Evolutionary conservation across 2,329 filamentous ascomycete genomes (phyloP), one percentile per base, ranked within the genome.

Genomic region (Pseudopithomyces chartarum): DNA sequence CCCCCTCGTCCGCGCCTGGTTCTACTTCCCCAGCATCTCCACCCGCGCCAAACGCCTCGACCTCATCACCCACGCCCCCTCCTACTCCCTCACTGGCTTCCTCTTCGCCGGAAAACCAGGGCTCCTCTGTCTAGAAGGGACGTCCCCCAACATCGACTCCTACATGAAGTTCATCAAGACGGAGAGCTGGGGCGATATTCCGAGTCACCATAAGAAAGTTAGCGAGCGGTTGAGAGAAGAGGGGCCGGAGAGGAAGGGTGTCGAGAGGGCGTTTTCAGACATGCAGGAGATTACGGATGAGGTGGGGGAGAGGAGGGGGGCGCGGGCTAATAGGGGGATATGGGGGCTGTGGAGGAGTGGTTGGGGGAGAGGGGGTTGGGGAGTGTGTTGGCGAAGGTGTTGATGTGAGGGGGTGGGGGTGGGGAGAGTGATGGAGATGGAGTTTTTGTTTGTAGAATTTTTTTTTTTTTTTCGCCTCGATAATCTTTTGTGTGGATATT

Each of bases 161-260:
- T 87, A 85, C 61, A 87, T 87, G 85, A 82, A 78, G 26, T 86
- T 84, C 55, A 87, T 87, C 73, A 86, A 86, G 71, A 87, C 84
- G 6, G 82, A 86, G 61, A 85, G 82, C 52, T 87, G 85, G 85
- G 81, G 84, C 0, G 85, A 87, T 67, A 87, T 87, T 6, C 85
- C 85, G 0, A 78, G 82, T 17, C 80, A 85, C 55, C 85, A 87
- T 59, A 87, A 87, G 61, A 87, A 87, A 62, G 84, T 87, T 36
- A 85, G 81, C 65, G 85, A 87, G 73, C 70, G 82, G 10, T 80
- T 79, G 55, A 68, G 83, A 1, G 82, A 85, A 65, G 64, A 54
- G 0, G 67, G 64, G 2, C 26, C 26, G 5, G 26, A 29, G 26
- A 4, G 26, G 26, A 8, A 29, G 8, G 26, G 26, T 8, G 56